Base-by-base conservation (phyloP, 495 filamentous ascomycete species). In the Penicillium arizonense region DNA sequence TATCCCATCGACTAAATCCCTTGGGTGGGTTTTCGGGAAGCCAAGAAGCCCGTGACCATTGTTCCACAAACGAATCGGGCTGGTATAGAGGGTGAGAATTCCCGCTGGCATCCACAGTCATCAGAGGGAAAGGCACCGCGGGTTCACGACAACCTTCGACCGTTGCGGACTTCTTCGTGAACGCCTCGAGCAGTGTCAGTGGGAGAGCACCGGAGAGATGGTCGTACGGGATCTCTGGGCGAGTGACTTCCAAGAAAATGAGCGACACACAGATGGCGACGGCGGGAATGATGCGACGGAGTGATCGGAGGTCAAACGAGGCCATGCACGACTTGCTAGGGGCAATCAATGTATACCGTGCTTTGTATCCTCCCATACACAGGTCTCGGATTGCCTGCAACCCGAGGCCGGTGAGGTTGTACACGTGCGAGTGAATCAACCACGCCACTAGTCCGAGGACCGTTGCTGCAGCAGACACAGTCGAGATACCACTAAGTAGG, bases 401-500 rank as follows among this genome's bases (percentile, higher is more conserved):
- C 18, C 47, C 58, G 11, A 56, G 38, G 10, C 66, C 68, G 11
- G 59, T 67, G 33, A 67, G 16, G 34, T 62, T 57, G 42, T 75
- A 71, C 18, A 75, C 44, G 11, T 62, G 39, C 4, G 69, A 56
- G 45, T 62, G 62, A 24, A 63, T 34, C 28, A 71, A 33, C 63
- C 63, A 72, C 1, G 72, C 56, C 5, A 67, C 41, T 2, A 67
- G 44, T n/a, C 54, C 48, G 11, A 83, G 43, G 12, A 69, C 53
- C 0, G 62, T 70, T 9, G 56, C 55, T 1, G 71, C 70, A 3
- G 69, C 61, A 11, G 62, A 61, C 5, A 75, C 65, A 20, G 65
- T 73, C 8, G 60, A 63, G 30, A 74, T 65, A 7, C 72, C 72
- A 30, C 64, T 74, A 45, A 75, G 57, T n/a, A 75, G 53, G 47